Evolutionary conservation across 768 basidiomycete species (phyloP), one percentile per base, ranked within the genome.

Genomic region (Suillus weaverae): DNA sequence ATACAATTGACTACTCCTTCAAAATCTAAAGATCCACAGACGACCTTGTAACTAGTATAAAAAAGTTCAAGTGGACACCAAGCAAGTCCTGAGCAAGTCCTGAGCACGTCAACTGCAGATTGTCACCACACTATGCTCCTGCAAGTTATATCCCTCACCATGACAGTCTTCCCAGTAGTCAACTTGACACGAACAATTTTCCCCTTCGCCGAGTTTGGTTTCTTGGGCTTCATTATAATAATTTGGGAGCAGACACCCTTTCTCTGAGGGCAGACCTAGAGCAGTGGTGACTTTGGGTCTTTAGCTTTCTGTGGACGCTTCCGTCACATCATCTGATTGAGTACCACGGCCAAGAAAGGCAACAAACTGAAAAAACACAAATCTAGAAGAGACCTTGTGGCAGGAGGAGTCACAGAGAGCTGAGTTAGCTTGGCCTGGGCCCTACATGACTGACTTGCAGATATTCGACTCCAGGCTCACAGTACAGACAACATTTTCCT

Each of bases 71-170:
- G 14, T 22, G 88, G 35, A 98, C 93, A 85, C 97, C 96, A 43
- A 97, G 97, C 76, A 99, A 83, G 89, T 99, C 97, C 81, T 98
- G 96, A 97, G 97, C 76, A 99, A 83, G 89, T 99, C 97, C 81
- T 98, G 96, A 2, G 95, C 90, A 79, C 95, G 86, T 16, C 97
- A 97, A 5, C 97, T 97, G 71, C 96, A 81, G 22, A 99, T 86
- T 51, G 98, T 77, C 2, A 99, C 95, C 5, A 99, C 97, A 77
- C 90, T 91, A 72, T 99, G 97, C 75, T 99, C 97, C 79, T 99
- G 97, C 71, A 99, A 77, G 73, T 97, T 98, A 76, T 99, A 97
- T 0, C 97, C 97, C 74, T 99, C 97, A 95, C 95, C 82, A 91
- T 91, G 67, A 95, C 84, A 50, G 88, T 89, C 76, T 91, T 89